Percentiles rank a stretch among this genome's conserved stretches.
Evolutionary conservation across 768 basidiomycete genomes (phyloP).

Genomic region (Phylloporus scabripes): DNA sequence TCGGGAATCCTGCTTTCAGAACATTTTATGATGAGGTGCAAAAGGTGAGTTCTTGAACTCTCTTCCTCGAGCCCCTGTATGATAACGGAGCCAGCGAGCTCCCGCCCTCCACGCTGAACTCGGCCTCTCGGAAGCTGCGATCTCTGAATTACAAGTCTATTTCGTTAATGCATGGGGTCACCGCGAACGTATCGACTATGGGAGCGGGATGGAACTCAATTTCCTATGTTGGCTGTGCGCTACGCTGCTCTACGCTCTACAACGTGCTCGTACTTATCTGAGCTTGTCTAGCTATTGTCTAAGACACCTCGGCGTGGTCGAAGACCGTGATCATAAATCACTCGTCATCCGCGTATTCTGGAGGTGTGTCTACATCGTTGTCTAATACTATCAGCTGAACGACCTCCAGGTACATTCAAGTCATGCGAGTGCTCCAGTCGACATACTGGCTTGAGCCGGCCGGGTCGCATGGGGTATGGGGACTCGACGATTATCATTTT

Average conservation of each 20-base stretch:
- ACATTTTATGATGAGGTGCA: constrained; percentile 81
- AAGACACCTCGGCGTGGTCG: constrained; percentile 59
- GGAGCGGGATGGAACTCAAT: constrained; percentile 99
- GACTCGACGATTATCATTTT: constrained; percentile 95
- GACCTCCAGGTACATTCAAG: constrained; percentile 54
- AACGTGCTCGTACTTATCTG: background rate
- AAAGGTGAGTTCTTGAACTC: constrained; percentile 41
- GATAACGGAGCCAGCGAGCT: constrained; percentile 38
- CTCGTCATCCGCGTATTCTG: constrained; percentile 86
- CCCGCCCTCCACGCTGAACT: constrained; percentile 56
- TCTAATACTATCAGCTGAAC: background rate
- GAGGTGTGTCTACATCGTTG: constrained; percentile 44
- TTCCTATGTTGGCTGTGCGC: constrained; percentile 95
- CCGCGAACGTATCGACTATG: constrained; percentile 89
- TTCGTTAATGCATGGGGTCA: constrained; percentile 91
- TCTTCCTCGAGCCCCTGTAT: constrained; percentile 3
- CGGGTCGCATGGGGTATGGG: constrained; percentile 99
- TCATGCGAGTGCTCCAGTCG: constrained; percentile 85
- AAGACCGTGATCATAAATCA: constrained; percentile 60
- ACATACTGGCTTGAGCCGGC: constrained; percentile 98
- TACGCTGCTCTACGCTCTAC: background rate
- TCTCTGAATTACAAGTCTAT: constrained; percentile 71
- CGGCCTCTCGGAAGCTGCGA: constrained; percentile 50
- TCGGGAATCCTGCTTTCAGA: constrained; percentile 96
- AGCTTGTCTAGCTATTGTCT: constrained; percentile 68